Evolutionary conservation across 768 basidiomycete genomes (phyloP), one percentile per base, ranked within the genome.

Genomic region (Suillus tomentosus): DNA sequence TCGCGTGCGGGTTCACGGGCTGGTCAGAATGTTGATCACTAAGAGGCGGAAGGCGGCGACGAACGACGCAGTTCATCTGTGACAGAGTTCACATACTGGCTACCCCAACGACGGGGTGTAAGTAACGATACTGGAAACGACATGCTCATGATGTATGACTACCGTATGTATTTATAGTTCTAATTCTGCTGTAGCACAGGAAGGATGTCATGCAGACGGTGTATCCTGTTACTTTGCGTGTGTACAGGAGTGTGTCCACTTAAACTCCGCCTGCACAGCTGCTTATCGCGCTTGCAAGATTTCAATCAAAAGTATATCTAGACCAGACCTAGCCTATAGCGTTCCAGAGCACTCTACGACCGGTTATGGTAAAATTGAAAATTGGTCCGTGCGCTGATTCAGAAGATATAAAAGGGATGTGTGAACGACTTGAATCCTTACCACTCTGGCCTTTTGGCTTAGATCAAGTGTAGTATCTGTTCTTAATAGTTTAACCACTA

Each of bases 401-500:
- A 42, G 17, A 42, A 17, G 42, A 17, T 42, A 42, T 42, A 42
- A 42, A 42, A 15, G 6, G 17, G 15, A 6, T 2, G 4, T 11
- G 40, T 13, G 3, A 5, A 40, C 14, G 13, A 7, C 0, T 24
- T 5, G 39, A n/a, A 24, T 66, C 75, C 64, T 73, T 69, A 76
- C 75, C 75, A 76, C 75, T 76, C 75, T 76, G 76, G 76, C 76
- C 78, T 79, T 76, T 79, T 79, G 79, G 79, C 79, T 80, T 79
- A 80, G 79, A 80, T 80, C 79, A 80, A 80, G 79, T 80, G 79
- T 80, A 80, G 79, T 80, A 80, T 80, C 90, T 93, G 91, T 92
- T 91, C 90, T 92, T 90, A 87, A 87, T 86, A 87, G 85, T 87
- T 86, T 86, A 87, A 87, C 80, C 79, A 79, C 80, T 81, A 79